Evolutionary conservation across 176 grass and related monocot genomes (phyloP), one percentile per base, ranked within the genome.

Genomic region (Puya raimondii): DNA sequence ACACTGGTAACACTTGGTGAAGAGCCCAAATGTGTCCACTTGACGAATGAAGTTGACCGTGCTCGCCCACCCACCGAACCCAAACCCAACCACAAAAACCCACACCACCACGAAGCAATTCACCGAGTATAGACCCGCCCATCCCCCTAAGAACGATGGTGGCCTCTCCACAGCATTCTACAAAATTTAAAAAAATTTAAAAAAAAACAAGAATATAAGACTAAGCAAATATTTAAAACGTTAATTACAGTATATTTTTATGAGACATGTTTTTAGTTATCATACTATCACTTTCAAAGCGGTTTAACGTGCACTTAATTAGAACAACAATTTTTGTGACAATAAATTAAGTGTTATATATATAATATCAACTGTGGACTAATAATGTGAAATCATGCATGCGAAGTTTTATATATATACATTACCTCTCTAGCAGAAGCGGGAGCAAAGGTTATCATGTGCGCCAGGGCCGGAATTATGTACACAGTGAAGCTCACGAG

Each of bases 401-500:
- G 57, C 10, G 21, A 68, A 25, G 25, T 17, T 2, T 26, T 26
- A 26, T 26, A 2, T 26, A 26, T 26, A 2, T 48, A 63, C 72
- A 47, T 57, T 33, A 86, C 84, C 84, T 99, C 94, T 88, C 94
- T 87, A 1, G 89, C 81, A 22, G 66, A 53, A 48, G 94, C 68
- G 4, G 89, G 74, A 59, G 84, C 77, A 49, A 97, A 97, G 48
- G 80, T 85, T 12, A 88, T 77, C 89, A 92, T 92, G 82, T 97
- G 93, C 2, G 89, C 93, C 0, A 86, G n/a, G 1, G 93, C 84
- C 0, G 93, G 93, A 64, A 97, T 92, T 64, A 97, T 82, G 79
- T 97, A 97, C 0, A 97, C 93, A 0, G 93, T 97, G 86, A 97
- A 97, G 89, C 93, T 97, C 8, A 97, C 93, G 2, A 97, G 93